phyloP scores from a whole-genome alignment of 208 protist genomes.

The Porcisia hertigi region DNA sequence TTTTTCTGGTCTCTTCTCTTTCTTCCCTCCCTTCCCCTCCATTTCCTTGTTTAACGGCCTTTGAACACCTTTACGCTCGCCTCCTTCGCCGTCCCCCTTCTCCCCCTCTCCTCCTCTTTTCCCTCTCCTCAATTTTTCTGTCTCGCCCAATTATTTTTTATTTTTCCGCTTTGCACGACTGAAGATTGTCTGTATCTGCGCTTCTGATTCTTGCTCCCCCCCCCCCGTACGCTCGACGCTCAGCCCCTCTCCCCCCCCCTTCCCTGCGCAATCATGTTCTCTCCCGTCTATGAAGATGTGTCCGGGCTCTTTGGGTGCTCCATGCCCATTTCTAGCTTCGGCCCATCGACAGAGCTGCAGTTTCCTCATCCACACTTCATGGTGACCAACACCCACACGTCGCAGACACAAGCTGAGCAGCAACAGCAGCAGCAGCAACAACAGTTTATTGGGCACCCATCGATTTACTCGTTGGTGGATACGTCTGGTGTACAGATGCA shows the following conservation, averaged over 20 bases:
- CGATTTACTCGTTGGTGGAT: conserved; percentile 20
- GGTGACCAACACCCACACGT: not conserved
- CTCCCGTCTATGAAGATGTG: conserved; percentile 25
- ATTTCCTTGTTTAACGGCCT: not conserved
- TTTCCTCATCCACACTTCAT: conserved; percentile 14
- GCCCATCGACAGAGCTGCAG: conserved; percentile 12
- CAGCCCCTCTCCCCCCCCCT: not conserved
- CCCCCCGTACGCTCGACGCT: not conserved
- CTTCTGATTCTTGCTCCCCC: not conserved
- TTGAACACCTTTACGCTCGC: not conserved
- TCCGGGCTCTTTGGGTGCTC: conserved; percentile 22
- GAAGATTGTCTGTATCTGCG: conserved; percentile 10
- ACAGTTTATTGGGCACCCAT: not conserved
- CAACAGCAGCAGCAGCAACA: conserved; percentile 9
- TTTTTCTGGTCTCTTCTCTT: conserved; percentile 8
- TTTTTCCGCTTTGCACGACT: not conserved
- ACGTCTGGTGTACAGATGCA: conserved; percentile 4
- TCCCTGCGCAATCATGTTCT: conserved; percentile 12
- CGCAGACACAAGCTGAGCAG: conserved; percentile 4
- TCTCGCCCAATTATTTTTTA: too few relatives aligned
- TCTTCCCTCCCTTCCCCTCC: too few relatives aligned
- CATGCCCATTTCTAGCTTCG: conserved; percentile 15
- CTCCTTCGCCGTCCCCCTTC: not conserved
- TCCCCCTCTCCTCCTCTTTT: conserved; percentile 5
- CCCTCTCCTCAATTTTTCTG: too few relatives aligned